Evolutionary conservation across 257 asterid species (phyloP), one percentile per base, ranked within the genome.

Genomic region (Ballota nigra): DNA sequence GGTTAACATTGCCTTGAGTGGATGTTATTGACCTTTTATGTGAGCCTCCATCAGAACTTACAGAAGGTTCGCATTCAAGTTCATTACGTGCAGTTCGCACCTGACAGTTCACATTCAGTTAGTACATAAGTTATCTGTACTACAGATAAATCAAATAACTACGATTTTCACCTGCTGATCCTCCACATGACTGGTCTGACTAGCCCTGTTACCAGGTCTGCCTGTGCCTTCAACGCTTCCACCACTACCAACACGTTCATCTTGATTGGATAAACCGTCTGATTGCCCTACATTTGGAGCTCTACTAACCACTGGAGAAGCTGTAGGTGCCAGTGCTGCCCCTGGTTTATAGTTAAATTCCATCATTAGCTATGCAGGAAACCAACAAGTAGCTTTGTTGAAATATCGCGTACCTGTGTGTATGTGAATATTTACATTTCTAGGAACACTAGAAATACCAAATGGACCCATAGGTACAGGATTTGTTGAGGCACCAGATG

Each of bases 351-450:
- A 19, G 22, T 71, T 19, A 7, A 18, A 53, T 61, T 29, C 19
- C 64, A 58, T 47, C 31, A 75, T 33, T 33, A 38, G 71, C 56
- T 19, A 10, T 20, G 20, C 71, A 62, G 28, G 56, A 70, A 62
- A 60, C 34, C 51, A 19, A 73, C 53, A 26, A 5, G 13, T 13
- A 8, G 31, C 59, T 69, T 18, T 57, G 8, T 63, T 63, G n/a
- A 40, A 28, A 55, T 28, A 60, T 23, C 68, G 53, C 82, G 18
- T 83, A 90, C 98, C 97, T 24, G 97, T 52, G 73, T 90, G 97
- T 72, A 92, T 90, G 71, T 92, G 98, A 75, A 90, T 88, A 79
- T 90, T 88, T 63, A 92, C 92, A 81, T 87, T 84, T 84, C 98
- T 88, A n/a, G 92, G 78, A 41, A 76, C 55, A 68, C 57, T 84